Base-by-base conservation (phyloP, 306 rosid species). In the Malus fusca region DNA sequence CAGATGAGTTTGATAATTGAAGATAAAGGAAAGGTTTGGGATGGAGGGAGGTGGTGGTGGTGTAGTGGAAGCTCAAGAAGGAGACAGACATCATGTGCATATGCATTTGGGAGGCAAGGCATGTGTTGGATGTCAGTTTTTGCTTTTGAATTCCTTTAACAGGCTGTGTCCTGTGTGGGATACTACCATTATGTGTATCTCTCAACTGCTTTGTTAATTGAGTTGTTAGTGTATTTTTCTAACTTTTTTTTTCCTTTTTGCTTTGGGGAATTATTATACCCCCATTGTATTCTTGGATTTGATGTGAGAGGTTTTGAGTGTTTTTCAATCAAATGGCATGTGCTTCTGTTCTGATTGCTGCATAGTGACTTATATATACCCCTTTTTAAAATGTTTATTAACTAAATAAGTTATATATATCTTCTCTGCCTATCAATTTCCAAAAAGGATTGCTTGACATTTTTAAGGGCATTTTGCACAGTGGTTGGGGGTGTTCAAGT, bases 31-130 rank as follows among this genome's bases (percentile, higher is more conserved):
- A 79, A 42, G 75, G 84, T 63, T 84, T 69, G 62, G 61, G 67
- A 60, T 77, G 82, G 73, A 66, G 79, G 75, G 75, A 75, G 73
- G 77, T 55, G 25, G 66, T 70, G 71, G 33, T 25, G 37, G 15
- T 15, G 61, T 15, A 15, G 14, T 31, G 56, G 64, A 37, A 77
- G 81, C 74, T 59, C 55, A 55, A 68, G 90, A 74, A 89, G 89
- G 77, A 89, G 90, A 89, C 88, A 89, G 82, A 84, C 68, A 88
- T 71, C 96, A 86, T 86, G 91, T 87, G 91, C 88, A 82, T 68
- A 86, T 88, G 88, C 82, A 85, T 84, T 66, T 78, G 84, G 93
- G 90, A 82, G 84, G 90, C 93, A 91, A 77, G 86, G 92, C 98
- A 89, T 89, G 97, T 85, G 76, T 83, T 58, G 81, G 52, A 76